Percentiles rank a stretch among this genome's conserved stretches.
These are phyloP conservation scores for Pelargonium australe DNA, from an alignment of 441 rosid species.

Conservation along the genomic window DNA sequence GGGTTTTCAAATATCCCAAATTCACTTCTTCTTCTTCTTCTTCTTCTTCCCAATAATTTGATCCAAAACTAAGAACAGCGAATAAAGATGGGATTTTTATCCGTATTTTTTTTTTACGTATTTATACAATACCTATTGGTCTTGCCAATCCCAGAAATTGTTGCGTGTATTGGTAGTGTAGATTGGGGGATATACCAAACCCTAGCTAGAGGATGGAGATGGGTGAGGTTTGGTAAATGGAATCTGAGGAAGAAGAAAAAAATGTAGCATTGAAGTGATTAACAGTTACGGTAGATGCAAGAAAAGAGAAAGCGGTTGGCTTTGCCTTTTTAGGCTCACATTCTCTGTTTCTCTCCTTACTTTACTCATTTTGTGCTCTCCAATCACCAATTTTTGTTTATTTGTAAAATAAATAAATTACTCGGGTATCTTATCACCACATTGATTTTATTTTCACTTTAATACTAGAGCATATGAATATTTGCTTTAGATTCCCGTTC, in stretches of 20 bases:
- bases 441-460: too few relatives aligned
- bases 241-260: slow-evolving; percentile 11
- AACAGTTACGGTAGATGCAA: slow-evolving; percentile 19
- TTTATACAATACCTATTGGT: not conserved
- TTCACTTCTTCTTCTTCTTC: slow-evolving; percentile 1
- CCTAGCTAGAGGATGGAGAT: slow-evolving; percentile 5
- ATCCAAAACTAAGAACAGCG: not conserved
- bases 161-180: not conserved
- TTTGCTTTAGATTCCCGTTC: too few relatives aligned
- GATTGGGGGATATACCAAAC: not conserved
- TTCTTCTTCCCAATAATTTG: not conserved
- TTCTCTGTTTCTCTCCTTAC: too few relatives aligned
- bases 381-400: too few relatives aligned
- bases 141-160: not conserved
- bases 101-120: not conserved
- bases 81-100: not conserved
- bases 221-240: slow-evolving; percentile 11
- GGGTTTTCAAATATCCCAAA: not conserved
- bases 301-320: slow-evolving; percentile 7
- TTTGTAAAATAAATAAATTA: too few relatives aligned
- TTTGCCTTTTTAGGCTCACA: too few relatives aligned
- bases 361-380: too few relatives aligned
- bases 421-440: too few relatives aligned
- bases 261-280: slow-evolving; percentile 17
- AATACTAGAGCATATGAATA: too few relatives aligned